Percentiles rank a stretch among this genome's conserved stretches.
Evolutionary conservation across 768 basidiomycete species (phyloP).

Genomic region (Lentinula detonsa): DNA sequence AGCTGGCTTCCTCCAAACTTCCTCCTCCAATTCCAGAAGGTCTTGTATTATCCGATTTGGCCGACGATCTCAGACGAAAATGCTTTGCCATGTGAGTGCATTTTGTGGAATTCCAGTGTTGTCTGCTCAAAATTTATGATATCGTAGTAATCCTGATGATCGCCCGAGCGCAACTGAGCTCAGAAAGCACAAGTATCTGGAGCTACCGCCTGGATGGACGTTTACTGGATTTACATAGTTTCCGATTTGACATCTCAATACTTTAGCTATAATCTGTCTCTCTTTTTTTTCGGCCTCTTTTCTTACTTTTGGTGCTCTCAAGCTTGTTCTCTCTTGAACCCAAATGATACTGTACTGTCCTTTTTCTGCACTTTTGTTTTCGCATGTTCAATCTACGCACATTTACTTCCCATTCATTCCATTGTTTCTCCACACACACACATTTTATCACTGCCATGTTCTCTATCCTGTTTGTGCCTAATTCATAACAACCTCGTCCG

Average conservation of each 20-base stretch:
- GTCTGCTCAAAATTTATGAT: neutral
- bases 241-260: constrained; percentile 8
- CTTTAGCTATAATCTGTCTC: neutral
- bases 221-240: constrained; percentile 60
- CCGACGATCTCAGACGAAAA: constrained; percentile 78
- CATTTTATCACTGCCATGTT: constrained; percentile 6
- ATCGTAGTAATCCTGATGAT: constrained; percentile 68
- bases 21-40: constrained; percentile 89
- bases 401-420: constrained; percentile 12
- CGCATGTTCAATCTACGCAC: constrained; percentile 13
- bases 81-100: constrained; percentile 82
- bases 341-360: neutral
- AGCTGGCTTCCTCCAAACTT: constrained; percentile 82
- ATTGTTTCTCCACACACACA: constrained; percentile 6
- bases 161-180: constrained; percentile 78
- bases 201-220: constrained; percentile 64
- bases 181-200: constrained; percentile 72
- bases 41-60: constrained; percentile 66
- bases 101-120: constrained; percentile 9
- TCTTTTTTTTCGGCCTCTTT: neutral
- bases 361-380: constrained; percentile 7
- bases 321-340: neutral
- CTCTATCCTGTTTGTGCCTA: constrained; percentile 13
- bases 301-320: neutral
- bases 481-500: neutral